Evolutionary conservation across 305 asterid genomes (phyloP), one percentile per base, ranked within the genome.

Genomic region (Fraxinus xanthoxyloides): DNA sequence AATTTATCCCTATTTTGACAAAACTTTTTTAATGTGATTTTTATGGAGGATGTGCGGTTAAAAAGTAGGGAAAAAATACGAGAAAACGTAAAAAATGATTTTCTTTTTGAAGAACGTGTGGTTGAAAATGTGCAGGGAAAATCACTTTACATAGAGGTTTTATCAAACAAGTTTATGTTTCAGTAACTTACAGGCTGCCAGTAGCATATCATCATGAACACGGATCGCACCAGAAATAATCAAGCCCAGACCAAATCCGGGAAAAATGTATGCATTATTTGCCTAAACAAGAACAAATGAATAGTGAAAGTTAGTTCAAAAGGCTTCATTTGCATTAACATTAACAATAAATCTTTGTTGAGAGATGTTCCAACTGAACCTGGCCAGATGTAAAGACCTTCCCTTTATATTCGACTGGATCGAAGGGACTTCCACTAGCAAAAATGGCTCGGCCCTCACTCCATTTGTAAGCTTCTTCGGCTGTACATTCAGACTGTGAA

Each of bases 361-460:
- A 72, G 74, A 69, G 65, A 87, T 54, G 83, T 75, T 65, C 26
- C 36, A 84, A 83, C 36, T 35, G 31, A 73, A 94, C 99, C 99
- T 97, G 99, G 87, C 98, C 99, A 40, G 98, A 92, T 32, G 89
- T 85, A 65, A 87, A 90, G 77, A 89, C 21, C 78, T 92, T 91
- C 80, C 93, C 94, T 5, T 91, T 85, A 75, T 91, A 91, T 80
- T 93, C 98, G 23, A 92, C 88, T 0, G 98, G 93, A 72, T 84
- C 90, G 80, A 97, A 97, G 56, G 99, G 99, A 86, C 99, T 97
- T 70, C 99, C 99, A 73, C 98, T 95, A 46, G 99, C 99, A 43
- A 91, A 97, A 77, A 95, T 90, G 81, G 98, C 95, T 46, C 97
- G 97, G 10, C 98, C 99, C 95, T 91, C 88, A 83, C 99, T 97